A percentile compares a stretch with the other conserved stretches of the same genome.
Evolutionary conservation across 768 basidiomycete species (phyloP).

Genomic region (Lactifluus rugatus): DNA sequence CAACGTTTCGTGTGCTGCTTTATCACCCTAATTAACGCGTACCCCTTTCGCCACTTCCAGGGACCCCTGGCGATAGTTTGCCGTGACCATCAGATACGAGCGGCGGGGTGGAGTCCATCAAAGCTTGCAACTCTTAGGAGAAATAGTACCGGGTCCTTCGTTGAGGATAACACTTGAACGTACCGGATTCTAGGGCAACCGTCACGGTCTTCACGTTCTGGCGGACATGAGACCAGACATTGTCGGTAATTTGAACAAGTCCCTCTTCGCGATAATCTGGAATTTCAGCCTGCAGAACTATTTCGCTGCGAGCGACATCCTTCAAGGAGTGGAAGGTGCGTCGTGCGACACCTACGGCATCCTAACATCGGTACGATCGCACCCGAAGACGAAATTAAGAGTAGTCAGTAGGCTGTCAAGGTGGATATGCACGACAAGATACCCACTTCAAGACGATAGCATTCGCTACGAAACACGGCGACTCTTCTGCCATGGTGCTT

Average conservation of each 20-base stretch:
- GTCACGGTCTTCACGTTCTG: background rate
- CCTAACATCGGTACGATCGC: background rate
- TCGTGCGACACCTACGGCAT: background rate
- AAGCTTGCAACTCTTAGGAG: background rate
- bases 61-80: no score
- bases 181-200: constrained; percentile 1
- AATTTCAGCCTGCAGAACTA: background rate
- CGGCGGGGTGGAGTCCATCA: background rate
- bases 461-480: background rate
- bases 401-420: no score
- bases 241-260: background rate
- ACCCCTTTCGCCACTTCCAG: no score
- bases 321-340: background rate
- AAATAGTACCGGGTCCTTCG: background rate
- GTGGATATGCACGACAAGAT: background rate
- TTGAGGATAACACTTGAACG: background rate
- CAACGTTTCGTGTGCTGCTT: no score
- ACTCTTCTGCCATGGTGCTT: background rate
- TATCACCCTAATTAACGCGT: no score
- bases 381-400: no score
- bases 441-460: background rate
- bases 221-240: background rate
- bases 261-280: background rate
- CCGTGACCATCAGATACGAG: background rate
- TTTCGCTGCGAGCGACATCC: background rate